phyloP scores from a whole-genome alignment of 345 rosid genomes.

The Brassica cretica region DNA sequence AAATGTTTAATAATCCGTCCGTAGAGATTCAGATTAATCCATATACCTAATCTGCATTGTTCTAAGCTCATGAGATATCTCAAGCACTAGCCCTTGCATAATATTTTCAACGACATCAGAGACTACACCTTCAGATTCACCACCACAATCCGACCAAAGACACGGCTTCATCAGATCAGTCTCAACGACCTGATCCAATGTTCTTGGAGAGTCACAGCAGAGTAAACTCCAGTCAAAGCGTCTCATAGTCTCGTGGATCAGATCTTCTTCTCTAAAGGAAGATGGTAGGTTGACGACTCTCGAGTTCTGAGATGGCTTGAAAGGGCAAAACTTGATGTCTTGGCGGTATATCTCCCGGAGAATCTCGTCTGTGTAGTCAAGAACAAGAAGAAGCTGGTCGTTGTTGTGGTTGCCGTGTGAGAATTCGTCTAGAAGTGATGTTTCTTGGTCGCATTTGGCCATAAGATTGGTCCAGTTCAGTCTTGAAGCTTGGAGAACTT shows the following conservation, averaged over 20 bases:
- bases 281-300: conserved; percentile 24
- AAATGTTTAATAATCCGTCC: background rate
- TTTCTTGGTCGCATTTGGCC: conserved; percentile 44
- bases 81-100: conserved; percentile 52
- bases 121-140: conserved; percentile 51
- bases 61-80: conserved; percentile 41
- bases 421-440: conserved; percentile 45
- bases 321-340: conserved; percentile 46
- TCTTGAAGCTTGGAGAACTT: conserved; percentile 48
- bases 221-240: conserved; percentile 53
- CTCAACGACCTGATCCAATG: conserved; percentile 49
- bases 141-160: conserved; percentile 52
- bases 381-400: conserved; percentile 45
- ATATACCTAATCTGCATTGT: conserved; percentile 23
- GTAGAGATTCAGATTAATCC: conserved; percentile 9
- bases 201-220: conserved; percentile 17
- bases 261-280: conserved; percentile 28
- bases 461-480: conserved; percentile 57
- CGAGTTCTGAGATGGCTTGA: conserved; percentile 42
- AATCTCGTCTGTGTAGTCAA: conserved; percentile 59
- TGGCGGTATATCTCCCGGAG: conserved; percentile 46
- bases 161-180: conserved; percentile 57
- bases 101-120: conserved; percentile 51
- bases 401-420: conserved; percentile 34
- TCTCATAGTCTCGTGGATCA: conserved; percentile 50